These are phyloP conservation scores for Sarocladium strictum DNA, from an alignment of 2,329 filamentous ascomycete species.

Conservation along the genomic window DNA sequence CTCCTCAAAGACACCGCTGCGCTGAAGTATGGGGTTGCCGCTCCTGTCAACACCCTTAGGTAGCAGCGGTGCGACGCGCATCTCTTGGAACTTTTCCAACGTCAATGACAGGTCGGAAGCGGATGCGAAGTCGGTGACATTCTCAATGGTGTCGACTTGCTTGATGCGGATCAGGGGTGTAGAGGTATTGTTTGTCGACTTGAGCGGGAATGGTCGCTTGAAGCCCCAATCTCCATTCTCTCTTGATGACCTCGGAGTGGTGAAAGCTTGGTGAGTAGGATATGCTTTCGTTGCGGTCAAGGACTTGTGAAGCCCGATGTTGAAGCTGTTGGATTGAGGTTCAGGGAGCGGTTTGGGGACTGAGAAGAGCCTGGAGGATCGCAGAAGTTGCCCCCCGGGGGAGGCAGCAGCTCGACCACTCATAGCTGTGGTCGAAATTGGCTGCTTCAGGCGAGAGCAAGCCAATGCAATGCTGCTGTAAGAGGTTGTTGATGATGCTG, in stretches of 20 bases:
- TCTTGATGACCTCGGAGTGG: conserved; percentile 67
- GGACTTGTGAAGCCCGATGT: conserved; percentile 29
- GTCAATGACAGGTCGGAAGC: conserved; percentile 77
- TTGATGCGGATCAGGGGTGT: conserved; percentile 73
- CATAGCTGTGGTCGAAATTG: conserved; percentile 19
- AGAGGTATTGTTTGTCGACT: conserved; percentile 64
- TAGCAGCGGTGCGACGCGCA: conserved; percentile 65
- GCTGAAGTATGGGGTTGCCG: background rate
- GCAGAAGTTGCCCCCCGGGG: conserved; percentile 65
- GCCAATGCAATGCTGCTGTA: background rate
- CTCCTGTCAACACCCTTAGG: conserved; percentile 21
- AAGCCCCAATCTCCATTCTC: conserved; percentile 85
- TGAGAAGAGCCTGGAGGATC: conserved; percentile 84
- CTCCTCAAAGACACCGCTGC: conserved; percentile 49
- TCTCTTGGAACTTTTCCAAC: conserved; percentile 78
- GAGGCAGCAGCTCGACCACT: conserved; percentile 35
- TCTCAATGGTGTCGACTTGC: conserved; percentile 77
- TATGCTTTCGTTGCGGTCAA: conserved; percentile 57
- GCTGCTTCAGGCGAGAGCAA: background rate
- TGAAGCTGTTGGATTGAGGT: conserved; percentile 43
- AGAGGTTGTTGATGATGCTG: background rate
- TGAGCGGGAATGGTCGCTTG: conserved; percentile 75
- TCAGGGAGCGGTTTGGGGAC: conserved; percentile 69
- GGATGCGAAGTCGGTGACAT: conserved; percentile 82
- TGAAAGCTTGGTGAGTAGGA: conserved; percentile 79